Percentiles rank a stretch among this genome's conserved stretches.
Evolutionary conservation across 345 rosid species (phyloP).

Genomic region (Salix viminalis): DNA sequence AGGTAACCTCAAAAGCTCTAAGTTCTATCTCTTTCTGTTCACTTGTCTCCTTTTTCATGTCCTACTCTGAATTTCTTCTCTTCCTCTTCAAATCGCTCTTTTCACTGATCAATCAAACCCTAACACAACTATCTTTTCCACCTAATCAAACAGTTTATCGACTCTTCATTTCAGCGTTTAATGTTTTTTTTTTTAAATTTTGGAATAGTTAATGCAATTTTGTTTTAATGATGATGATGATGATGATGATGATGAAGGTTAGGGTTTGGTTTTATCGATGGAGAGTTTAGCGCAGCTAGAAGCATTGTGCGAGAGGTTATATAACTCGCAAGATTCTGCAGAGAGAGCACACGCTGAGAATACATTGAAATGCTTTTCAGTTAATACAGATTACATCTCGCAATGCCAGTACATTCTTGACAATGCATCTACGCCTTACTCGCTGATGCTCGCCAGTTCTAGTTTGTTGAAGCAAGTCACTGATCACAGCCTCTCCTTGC

Average conservation of each 20-base stretch:
- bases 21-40: background rate
- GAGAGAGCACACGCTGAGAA: slow-evolving; percentile 93
- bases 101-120: background rate
- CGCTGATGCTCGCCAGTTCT: slow-evolving; percentile 98
- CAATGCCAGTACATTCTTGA: slow-evolving; percentile 98
- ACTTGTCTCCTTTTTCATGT: background rate
- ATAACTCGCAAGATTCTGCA: slow-evolving; percentile 87
- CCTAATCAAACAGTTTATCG: background rate
- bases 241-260: background rate
- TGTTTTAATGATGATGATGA: background rate
- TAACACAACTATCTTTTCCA: background rate
- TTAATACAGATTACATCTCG: slow-evolving; percentile 80
- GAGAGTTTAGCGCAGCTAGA: slow-evolving; percentile 97
- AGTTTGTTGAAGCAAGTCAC: slow-evolving; percentile 95
- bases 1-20: background rate
- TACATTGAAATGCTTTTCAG: slow-evolving; percentile 84
- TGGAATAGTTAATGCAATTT: background rate
- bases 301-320: slow-evolving; percentile 91
- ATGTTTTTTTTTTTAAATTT: background rate
- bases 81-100: background rate
- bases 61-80: background rate
- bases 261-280: slow-evolving; percentile 35
- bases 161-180: background rate
- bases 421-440: slow-evolving; percentile 89
- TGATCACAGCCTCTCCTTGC: slow-evolving; percentile 78